Percentiles rank a stretch among this genome's conserved stretches.
These are phyloP conservation scores for Volutella citrinella DNA, from an alignment of 2,329 filamentous ascomycete species.

Conservation along the genomic window DNA sequence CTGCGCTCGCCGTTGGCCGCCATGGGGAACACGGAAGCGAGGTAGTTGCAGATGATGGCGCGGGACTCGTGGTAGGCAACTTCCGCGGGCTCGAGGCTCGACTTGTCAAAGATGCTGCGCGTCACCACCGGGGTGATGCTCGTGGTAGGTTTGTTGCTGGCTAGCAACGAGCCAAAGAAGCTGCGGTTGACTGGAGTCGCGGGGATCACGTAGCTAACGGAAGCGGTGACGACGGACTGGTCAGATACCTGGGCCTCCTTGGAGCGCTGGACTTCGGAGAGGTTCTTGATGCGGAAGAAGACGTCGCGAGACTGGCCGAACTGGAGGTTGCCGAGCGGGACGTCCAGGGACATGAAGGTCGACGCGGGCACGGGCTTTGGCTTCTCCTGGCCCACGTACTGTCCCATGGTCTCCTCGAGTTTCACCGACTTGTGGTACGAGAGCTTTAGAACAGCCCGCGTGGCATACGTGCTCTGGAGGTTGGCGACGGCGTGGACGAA, in stretches of 20 bases:
- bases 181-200: conserved; percentile 3
- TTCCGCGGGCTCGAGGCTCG: conserved; percentile 29
- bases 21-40: conserved; percentile 43
- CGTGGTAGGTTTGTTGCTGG: background rate
- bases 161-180: conserved; percentile 1
- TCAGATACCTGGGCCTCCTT: conserved; percentile 6
- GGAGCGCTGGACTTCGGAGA: conserved; percentile 9
- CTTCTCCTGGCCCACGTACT: conserved; percentile 34
- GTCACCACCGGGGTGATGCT: conserved; percentile 3
- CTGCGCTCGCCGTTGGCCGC: conserved; percentile 29
- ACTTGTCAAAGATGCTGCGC: conserved; percentile 17
- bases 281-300: conserved; percentile 37
- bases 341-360: conserved; percentile 26
- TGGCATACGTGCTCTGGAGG: conserved; percentile 56
- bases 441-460: conserved; percentile 41
- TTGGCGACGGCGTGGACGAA: conserved; percentile 62
- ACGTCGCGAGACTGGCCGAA: conserved; percentile 61
- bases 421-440: conserved; percentile 33
- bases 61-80: conserved; percentile 52
- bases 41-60: conserved; percentile 46
- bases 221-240: conserved; percentile 30
- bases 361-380: conserved; percentile 14
- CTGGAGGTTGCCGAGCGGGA: conserved; percentile 51
- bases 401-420: conserved; percentile 38
- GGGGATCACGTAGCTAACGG: conserved; percentile 33